Evolutionary conservation across 768 basidiomycete species (phyloP), one percentile per base, ranked within the genome.

Genomic region (Lactifluus echinatus): DNA sequence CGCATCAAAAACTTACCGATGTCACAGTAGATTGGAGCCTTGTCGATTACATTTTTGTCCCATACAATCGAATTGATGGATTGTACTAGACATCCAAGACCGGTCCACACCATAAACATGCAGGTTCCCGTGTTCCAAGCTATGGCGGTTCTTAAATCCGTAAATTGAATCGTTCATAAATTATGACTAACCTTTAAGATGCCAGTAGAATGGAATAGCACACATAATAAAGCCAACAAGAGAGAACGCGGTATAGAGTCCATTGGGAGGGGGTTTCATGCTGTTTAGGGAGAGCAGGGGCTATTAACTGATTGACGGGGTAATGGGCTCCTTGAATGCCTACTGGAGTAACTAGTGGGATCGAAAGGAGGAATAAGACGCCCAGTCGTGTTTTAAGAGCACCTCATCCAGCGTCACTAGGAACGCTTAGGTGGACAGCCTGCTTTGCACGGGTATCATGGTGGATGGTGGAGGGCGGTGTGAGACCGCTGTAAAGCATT

Each of bases 121-220:
- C 87, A 81, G 12, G 88, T 89, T 28, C 85, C 87, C 12, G 81
- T 75, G 66, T 87, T 85, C 79, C 81, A 81, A 29, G 83, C 82
- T 75, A 33, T 11, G 1, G n/a, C 15, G 10, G 5, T 15, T 7
- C 42, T 26, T 31, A 7, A 11, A 12, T 7, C 4, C 10, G 10
- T 12, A 23, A 28, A 8, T 23, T 14, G n/a, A 23, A n/a, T 17
- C 14, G 15, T 11, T 10, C 3, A 17, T 15, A 11, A 15, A n/a
- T n/a, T n/a, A n/a, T n/a, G n/a, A 55, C 46, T 12, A 33, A 66
- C 73, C 75, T 72, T 79, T 71, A 39, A 81, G 67, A 67, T 83
- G 82, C 77, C 79, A 81, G 14, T 76, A 75, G 42, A 79, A 69
- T 8, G 83, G 80, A 49, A 82, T 68, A 46, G 70, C 65, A 8